Percentiles rank a stretch among this genome's conserved stretches.
Evolutionary conservation across 176 grass and related monocot species (phyloP).

Genomic region (Aegilops speltoides): DNA sequence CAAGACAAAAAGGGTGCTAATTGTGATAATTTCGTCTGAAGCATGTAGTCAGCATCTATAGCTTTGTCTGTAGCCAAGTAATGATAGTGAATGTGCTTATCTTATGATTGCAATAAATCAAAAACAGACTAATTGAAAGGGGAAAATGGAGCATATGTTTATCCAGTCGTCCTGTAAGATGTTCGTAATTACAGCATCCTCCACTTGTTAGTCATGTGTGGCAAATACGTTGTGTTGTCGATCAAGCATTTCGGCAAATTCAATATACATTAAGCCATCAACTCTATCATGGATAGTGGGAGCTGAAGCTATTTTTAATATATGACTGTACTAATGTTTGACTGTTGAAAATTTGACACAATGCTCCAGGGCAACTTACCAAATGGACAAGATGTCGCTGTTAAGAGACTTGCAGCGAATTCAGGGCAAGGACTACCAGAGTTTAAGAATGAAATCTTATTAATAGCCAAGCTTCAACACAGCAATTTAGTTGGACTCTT

Average conservation of each 20-base stretch:
- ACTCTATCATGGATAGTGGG: neutral
- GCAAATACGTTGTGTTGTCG: neutral
- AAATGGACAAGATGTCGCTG: constrained; percentile 36
- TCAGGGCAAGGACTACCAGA: constrained; percentile 51
- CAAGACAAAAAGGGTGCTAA: neutral
- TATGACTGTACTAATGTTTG: neutral
- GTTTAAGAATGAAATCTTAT: constrained; percentile 56
- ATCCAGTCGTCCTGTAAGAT: neutral
- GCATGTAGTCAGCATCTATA: neutral
- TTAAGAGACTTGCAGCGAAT: constrained; percentile 52
- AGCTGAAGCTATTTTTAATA: neutral
- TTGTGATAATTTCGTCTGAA: neutral
- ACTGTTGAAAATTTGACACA: neutral
- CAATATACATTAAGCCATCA: neutral
- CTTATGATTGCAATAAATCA: neutral
- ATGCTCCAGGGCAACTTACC: constrained; percentile 36
- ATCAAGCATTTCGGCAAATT: neutral
- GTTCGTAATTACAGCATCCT: neutral
- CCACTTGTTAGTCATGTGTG: neutral
- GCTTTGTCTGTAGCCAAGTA: neutral
- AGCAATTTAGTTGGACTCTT: constrained; percentile 51
- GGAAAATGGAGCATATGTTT: neutral
- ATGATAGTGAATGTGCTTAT: neutral
- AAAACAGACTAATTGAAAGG: neutral
- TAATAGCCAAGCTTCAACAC: constrained; percentile 63